Conservation (phyloP, 306 rosid genomes). For the cucumber (Cucumis sativus) region Cucumber_9930_V3 NC_026655.2:7610501-7611000, state of each 20-base stretch:
- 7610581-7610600: not conserved
- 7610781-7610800: no score
- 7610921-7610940: no score
- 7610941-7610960: no score
- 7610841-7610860: not conserved
- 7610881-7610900: no score
- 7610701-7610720: not conserved
- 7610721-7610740: not conserved
- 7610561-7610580: not conserved
- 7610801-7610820: no score
- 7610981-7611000: no score
- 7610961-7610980: no score
- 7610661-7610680: not conserved
- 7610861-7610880: no score
- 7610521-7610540: not conserved
- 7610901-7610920: no score
- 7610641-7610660: not conserved
- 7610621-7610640: not conserved
- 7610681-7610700: not conserved
- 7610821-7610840: no score
- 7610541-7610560: not conserved
- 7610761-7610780: not conserved
- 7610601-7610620: not conserved
- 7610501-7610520: conserved; percentile 77
- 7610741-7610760: not conserved